Evolutionary conservation across 192 early-diverging fungal species (phyloP), one percentile per base, ranked within the genome.

Genomic region (Spinellus fusiger): DNA sequence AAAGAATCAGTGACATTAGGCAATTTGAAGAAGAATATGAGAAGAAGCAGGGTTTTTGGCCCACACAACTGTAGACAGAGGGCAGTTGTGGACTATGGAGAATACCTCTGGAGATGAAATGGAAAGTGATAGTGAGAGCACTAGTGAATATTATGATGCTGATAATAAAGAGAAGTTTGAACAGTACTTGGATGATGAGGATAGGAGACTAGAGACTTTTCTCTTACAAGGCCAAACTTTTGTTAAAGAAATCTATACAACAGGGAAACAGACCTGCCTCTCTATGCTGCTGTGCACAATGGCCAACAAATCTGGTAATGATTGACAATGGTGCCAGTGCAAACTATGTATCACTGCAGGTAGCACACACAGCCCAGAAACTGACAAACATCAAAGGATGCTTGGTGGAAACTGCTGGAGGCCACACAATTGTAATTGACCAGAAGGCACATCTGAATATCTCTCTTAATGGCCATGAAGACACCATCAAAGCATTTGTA

Each of bases 11-110:
- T 22, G 56, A 44, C 18, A 59, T 59, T 22, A 49, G 32, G 23
- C 23, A 46, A 18, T 16, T 59, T 0, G 56, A 59, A 48, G 46
- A 59, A 1, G 2, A 18, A 22, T 29, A 48, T n/a, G 15, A 9
- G 8, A 35, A 8, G 16, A 54, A 54, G 53, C 25, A 48, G 56
- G 56, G 8, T 59, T 59, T 59, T 59, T 46, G 46, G 26, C 23
- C 29, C 46, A 48, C 28, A 40, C 46, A 31, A 15, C 29, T 31
- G 56, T 47, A 59, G 28, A 32, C 3, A 18, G 40, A 44, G 40
- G 40, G 13, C 40, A 12, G 40, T 44, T 44, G 40, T 44, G 40
- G 13, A 5, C 4, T 2, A 44, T 44, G 40, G 40, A 44, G 18
- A 18, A 44, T n/a, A 38, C 10, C 5, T 18, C 35, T 20, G 9